Conservation (phyloP, 2,329 filamentous ascomycete genomes). For the Colletotrichum eremochloae region DNA sequence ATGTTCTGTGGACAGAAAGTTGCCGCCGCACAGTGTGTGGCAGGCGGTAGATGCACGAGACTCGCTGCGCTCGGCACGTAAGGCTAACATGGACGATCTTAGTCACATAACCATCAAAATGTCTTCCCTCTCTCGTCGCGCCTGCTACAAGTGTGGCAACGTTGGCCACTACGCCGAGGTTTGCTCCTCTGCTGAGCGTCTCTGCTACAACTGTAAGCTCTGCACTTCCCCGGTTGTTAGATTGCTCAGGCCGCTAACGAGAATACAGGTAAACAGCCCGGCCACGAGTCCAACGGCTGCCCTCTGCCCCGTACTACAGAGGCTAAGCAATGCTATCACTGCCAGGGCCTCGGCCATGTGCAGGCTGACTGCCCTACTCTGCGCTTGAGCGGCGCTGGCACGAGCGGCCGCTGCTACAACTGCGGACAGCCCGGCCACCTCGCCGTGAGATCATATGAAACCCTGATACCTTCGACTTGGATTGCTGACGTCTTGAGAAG, state of each 20-base stretch:
- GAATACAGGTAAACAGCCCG: slow-evolving; percentile 82
- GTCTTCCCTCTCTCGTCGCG: slow-evolving; percentile 85
- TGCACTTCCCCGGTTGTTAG: neutral
- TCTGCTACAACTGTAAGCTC: slow-evolving; percentile 97
- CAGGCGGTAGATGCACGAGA: neutral
- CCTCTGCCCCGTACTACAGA: slow-evolving; percentile 96
- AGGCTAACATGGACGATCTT: slow-evolving; percentile 40
- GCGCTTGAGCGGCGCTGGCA: slow-evolving; percentile 85
- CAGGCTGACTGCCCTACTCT: slow-evolving; percentile 99
- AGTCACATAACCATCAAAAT: slow-evolving; percentile 61
- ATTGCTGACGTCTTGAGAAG: slow-evolving; percentile 53
- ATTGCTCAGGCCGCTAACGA: slow-evolving; percentile 17
- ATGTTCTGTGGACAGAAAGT: neutral
- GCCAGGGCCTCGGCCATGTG: slow-evolving; percentile 97
- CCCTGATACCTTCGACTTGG: neutral
- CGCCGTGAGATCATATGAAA: slow-evolving; percentile 71
- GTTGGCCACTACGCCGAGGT: slow-evolving; percentile 88
- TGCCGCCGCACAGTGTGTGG: neutral
- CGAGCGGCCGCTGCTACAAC: slow-evolving; percentile 94
- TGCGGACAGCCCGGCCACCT: slow-evolving; percentile 94
- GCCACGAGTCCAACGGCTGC: slow-evolving; percentile 98
- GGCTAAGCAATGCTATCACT: slow-evolving; percentile 99
- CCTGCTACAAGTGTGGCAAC: slow-evolving; percentile 87
- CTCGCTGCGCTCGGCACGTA: slow-evolving; percentile 41
- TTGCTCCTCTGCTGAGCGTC: slow-evolving; percentile 96